phyloP scores from a whole-genome alignment of 1,284 basidiomycete species.

The Leucoagaricus sp. region DNA sequence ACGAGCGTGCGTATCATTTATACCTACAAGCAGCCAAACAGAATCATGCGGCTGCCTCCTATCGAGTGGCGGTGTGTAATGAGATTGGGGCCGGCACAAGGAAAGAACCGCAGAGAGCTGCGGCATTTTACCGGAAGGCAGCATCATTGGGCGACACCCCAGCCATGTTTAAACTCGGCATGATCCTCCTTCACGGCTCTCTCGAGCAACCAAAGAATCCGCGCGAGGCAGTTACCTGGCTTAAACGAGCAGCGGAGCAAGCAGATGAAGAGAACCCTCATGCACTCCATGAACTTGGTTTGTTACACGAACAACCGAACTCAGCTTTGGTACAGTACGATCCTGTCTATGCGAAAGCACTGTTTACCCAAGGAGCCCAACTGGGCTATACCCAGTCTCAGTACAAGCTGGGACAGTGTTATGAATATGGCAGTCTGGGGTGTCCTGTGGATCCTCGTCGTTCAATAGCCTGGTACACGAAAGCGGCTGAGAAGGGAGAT shows the following conservation, averaged over 20 bases:
- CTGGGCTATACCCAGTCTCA: constrained; percentile 93
- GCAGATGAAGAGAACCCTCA: constrained; percentile 99
- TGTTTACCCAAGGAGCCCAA: constrained; percentile 92
- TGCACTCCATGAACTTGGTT: constrained; percentile 94
- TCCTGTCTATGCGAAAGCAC: constrained; percentile 79
- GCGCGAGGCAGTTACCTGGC: constrained; percentile 93
- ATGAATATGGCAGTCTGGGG: constrained; percentile 88
- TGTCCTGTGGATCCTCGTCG: constrained; percentile 93
- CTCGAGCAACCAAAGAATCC: constrained; percentile 86
- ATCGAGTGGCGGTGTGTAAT: constrained; percentile 98
- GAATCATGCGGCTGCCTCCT: constrained; percentile 94
- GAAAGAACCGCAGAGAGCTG: constrained; percentile 84
- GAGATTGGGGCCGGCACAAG: constrained; percentile 99
- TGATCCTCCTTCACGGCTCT: constrained; percentile 88
- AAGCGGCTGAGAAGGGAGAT: constrained; percentile 94
- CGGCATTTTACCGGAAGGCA: constrained; percentile 96
- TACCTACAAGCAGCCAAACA: constrained; percentile 98
- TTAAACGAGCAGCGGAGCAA: constrained; percentile 93
- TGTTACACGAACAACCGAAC: constrained; percentile 83
- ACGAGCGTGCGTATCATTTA: constrained; percentile 97
- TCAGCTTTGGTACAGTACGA: constrained; percentile 71
- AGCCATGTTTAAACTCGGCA: constrained; percentile 99
- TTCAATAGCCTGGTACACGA: constrained; percentile 98
- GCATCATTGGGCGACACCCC: constrained; percentile 95
- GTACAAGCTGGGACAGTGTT: constrained; percentile 94